Evolutionary conservation across 805 yeast genomes (phyloP), one percentile per base, ranked within the genome.

Genomic region (Brettanomyces sp.): DNA sequence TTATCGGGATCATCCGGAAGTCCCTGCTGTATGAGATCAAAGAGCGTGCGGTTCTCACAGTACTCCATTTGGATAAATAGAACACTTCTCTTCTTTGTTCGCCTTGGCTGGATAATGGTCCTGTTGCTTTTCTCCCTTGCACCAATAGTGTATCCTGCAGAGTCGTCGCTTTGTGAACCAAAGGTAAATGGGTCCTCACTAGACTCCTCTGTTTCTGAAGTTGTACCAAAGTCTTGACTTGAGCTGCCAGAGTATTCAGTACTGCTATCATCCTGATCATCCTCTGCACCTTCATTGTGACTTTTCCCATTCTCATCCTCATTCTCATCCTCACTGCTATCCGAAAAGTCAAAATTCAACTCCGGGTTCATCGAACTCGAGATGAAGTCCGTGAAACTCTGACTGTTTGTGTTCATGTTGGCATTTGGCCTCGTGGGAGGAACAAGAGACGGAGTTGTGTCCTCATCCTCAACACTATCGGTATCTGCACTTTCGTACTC

Each of bases 11-110:
- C 78, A 8, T 67, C 67, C 4, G 82, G 85, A 11, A 93, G 69
- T 0, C 88, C 89, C 47, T 82, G 86, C 37, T 78, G 76, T 41
- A 93, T 91, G 49, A 93, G 67, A 64, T 93, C 96, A 44, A 76
- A 75, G 28, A 93, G 65, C 0, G 99, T 91, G 47, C 86, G 87
- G 58, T 91, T 93, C 57, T 93, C 99, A 65, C 99, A 93, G 56
- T 93, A 93, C 62, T 93, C 99, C 99, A 93, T 93, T 59, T 93
- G 99, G 53, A 93, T 93, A 60, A 86, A 93, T 30, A 93, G 65
- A 0, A 95, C 88, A 45, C 90, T 84, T 51, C 69, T 70, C 40
- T 67, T 62, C 47, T 67, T 68, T 7, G 54, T 38, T 12, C 32
- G 24, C 38, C 49, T 54, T 5, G 44, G 43, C 42, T 37, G 43